Evolutionary conservation across 2,329 filamentous ascomycete genomes (phyloP).

Genomic region (Microdochium bolleyi): DNA sequence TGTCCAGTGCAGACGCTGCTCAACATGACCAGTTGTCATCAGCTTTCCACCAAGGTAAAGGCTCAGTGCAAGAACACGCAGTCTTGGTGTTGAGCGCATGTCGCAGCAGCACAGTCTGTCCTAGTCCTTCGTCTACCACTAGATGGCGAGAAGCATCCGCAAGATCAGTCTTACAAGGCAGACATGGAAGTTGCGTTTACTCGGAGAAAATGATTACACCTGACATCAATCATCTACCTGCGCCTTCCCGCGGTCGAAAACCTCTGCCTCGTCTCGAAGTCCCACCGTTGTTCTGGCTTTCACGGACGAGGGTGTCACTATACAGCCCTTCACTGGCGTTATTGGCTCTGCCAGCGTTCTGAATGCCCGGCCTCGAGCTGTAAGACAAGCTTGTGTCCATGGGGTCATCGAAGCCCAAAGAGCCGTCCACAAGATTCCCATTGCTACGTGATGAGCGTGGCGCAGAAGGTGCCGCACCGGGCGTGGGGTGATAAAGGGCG

Average conservation of each 20-base stretch:
- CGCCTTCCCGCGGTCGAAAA: not conserved
- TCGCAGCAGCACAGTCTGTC: no score
- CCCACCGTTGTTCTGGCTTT: not conserved
- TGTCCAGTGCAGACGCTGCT: no score
- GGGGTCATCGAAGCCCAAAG: slow-evolving; percentile 43
- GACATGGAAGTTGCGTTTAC: no score
- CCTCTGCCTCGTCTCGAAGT: not conserved
- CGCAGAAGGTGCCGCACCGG: slow-evolving; percentile 21
- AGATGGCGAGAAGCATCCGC: no score
- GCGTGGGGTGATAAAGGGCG: slow-evolving; percentile 19
- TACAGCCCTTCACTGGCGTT: slow-evolving; percentile 1
- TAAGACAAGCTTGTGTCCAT: slow-evolving; percentile 16
- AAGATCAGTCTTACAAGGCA: no score
- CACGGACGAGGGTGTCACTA: not conserved
- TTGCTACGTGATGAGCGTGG: slow-evolving; percentile 17
- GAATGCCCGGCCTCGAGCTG: slow-evolving; percentile 34
- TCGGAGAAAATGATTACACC: no score
- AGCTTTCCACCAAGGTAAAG: no score
- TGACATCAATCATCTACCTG: not conserved
- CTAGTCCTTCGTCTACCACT: no score
- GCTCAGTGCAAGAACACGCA: no score
- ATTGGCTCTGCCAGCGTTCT: slow-evolving; percentile 8
- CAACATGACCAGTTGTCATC: no score
- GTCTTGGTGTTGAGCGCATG: no score
- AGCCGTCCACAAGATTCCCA: slow-evolving; percentile 42